Evolutionary conservation across 805 yeast genomes (phyloP), one percentile per base, ranked within the genome.

Genomic region (Candida verbasci): DNA sequence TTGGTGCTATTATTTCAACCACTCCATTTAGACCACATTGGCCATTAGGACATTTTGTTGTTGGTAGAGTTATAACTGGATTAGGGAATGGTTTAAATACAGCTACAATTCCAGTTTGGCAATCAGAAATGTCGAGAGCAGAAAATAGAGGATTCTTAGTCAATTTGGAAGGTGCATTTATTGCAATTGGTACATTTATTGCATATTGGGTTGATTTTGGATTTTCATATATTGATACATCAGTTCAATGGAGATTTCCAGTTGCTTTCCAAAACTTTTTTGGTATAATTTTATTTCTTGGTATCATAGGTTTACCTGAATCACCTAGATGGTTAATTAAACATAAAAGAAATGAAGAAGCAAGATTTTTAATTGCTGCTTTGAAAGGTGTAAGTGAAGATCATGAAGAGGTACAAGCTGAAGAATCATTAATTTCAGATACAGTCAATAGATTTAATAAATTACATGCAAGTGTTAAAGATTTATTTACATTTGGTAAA

Each of bases 291-390:
- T 56, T 75, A 31, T 51, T 74, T 49, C 21, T 56, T 60, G 42
- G 66, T 67, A 50, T 58, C 4, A 38, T 59, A 39, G 58, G 70
- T 62, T 52, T 78, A 47, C 86, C 86, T 26, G 87, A 80, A 53
- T 79, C 86, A 3, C 86, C 87, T 49, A 75, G 86, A 72, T 80
- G 83, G 82, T 66, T 80, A 51, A 66, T 79, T 45, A 64, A 76
- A 17, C 65, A 71, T 39, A 71, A 70, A 14, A 44, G 55, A 35
- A 48, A 43, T 9, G 50, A 52, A 7, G 67, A 62, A 26, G 70
- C 68, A 24, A 34, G 43, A 43, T 55, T 60, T 50, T 60, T 41
- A 50, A 76, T 55, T 39, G 48, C 43, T 42, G 58, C 65, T 18
- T 54, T 77, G 48, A 58, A 72, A 41, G 70, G 58, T 28, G 51